Base-by-base conservation (phyloP, 2,329 filamentous ascomycete species). In the Ophiocordyceps polyrhachis-furcata region DNA sequence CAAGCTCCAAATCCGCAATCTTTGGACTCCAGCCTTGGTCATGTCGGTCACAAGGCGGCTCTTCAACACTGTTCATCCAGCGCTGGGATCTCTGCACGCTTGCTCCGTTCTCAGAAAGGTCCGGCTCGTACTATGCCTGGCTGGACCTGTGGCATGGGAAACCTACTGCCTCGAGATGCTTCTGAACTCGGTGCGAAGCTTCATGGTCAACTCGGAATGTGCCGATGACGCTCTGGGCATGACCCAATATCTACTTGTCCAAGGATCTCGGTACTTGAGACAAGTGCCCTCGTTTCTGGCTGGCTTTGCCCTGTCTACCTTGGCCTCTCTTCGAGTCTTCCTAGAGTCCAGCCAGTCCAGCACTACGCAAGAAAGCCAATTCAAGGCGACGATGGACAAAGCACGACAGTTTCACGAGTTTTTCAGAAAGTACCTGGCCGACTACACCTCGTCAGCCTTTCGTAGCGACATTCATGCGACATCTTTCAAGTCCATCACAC, bases 81-180 rank as follows among this genome's bases (percentile, higher is more conserved):
- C 87, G 0, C 66, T 96, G 6, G 93, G 91, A 0, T 83, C 91
- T 19, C 67, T 95, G 5, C 83, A 95, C 59, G 82, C 84, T 35
- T 91, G 86, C 57, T 81, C 86, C 2, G 78, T 94, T 4, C 71
- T 98, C 44, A 79, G 88, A 37, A 94, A 93, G 56, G 71, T 96
- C 42, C 74, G 87, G 31, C 74, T 95, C 9, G 63, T 96, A 15
- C 71, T 96, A 23, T 82, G 78, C 47, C 65, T 96, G 41, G 81
- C 86, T 23, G 87, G 86, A 0, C 59, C 74, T 1, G 70, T 79
- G 43, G 83, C 83, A n/a, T 68, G 81, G 21, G 66, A 76, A 38
- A 83, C 81, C 0, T 96, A 96, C 56, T 83, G 86, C 12, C 60
- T 95, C 14, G 85, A 98, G 59, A 91, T 95, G 83, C 69, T 93